Evolutionary conservation across 331 rosid species (phyloP).

Genomic region (Acacia pycnantha): DNA sequence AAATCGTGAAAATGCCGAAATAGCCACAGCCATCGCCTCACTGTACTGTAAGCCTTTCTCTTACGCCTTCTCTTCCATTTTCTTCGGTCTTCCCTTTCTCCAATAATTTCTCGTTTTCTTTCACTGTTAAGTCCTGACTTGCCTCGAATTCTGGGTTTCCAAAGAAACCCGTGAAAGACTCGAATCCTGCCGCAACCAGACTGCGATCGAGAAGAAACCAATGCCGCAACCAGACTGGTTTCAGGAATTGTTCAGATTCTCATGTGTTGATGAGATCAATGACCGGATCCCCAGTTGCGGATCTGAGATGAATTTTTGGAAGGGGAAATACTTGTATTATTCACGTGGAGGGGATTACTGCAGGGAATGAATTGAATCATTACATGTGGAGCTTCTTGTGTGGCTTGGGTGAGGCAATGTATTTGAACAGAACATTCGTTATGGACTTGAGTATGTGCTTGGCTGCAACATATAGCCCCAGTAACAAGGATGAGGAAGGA

Average conservation of each 20-base stretch:
- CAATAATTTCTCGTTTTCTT: too few relatives aligned
- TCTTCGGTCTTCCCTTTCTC: too few relatives aligned
- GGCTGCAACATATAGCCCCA: conserved; percentile 65
- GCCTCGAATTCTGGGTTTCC: too few relatives aligned
- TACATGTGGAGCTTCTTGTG: conserved; percentile 96
- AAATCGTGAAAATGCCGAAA: too few relatives aligned
- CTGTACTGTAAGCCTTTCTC: too few relatives aligned
- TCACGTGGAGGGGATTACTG: conserved; percentile 96
- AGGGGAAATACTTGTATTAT: conserved; percentile 88
- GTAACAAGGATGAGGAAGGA: conserved; percentile 79
- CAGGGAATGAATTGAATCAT: conserved; percentile 83
- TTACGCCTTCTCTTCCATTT: too few relatives aligned
- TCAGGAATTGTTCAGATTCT: conserved; percentile 80
- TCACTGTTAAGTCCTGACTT: too few relatives aligned
- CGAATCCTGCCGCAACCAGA: conserved; percentile 31
- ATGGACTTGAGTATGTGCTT: conserved; percentile 91
- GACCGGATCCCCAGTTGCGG: conserved; percentile 86
- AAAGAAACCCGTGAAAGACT: conserved; percentile 51
- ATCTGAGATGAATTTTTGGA: conserved; percentile 69
- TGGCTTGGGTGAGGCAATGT: conserved; percentile 30
- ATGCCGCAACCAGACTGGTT: background rate
- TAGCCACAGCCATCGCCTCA: too few relatives aligned
- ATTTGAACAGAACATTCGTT: conserved; percentile 87
- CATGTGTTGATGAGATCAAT: conserved; percentile 71
- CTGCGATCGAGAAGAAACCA: too few relatives aligned